These are phyloP conservation scores for Pseudozyma flocculosa DNA, from an alignment of 1,284 basidiomycete genomes.

Conservation along the genomic window DNA sequence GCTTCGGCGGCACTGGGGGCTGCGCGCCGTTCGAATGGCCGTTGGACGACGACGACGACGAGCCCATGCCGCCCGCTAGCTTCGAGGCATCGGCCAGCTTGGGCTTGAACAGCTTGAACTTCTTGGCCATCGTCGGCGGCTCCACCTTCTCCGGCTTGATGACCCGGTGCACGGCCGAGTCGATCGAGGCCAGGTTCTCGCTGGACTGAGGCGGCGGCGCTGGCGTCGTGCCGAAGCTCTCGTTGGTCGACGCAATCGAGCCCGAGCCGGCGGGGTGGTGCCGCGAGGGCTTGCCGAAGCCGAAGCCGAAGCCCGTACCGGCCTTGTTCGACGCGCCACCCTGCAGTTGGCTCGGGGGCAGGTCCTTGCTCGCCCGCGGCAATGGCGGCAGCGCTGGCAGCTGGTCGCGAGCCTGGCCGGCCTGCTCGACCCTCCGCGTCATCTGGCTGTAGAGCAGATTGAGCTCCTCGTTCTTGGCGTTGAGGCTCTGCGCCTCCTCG, in stretches of 20 bases:
- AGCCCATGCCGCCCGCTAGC: slow-evolving; percentile 3
- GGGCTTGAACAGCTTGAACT: slow-evolving; percentile 65
- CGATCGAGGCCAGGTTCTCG: slow-evolving; percentile 14
- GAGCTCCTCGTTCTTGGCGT: slow-evolving; percentile 87
- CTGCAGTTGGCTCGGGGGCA: background rate
- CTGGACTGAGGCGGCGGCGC: slow-evolving; percentile 17
- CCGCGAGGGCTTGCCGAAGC: slow-evolving; percentile 27
- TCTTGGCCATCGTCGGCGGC: slow-evolving; percentile 57
- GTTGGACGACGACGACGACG: background rate
- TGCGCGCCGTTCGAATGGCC: background rate
- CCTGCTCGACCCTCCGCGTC: slow-evolving; percentile 28
- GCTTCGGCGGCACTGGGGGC: slow-evolving; percentile 3
- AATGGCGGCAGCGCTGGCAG: slow-evolving; percentile 10
- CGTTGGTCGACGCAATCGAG: slow-evolving; percentile 33
- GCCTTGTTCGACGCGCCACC: slow-evolving; percentile 12
- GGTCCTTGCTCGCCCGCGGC: slow-evolving; percentile 12
- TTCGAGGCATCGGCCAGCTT: slow-evolving; percentile 42
- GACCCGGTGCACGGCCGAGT: slow-evolving; percentile 60
- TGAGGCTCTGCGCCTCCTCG: slow-evolving; percentile 86
- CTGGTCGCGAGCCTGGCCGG: slow-evolving; percentile 17
- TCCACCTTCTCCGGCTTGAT: slow-evolving; percentile 59
- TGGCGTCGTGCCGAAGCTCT: slow-evolving; percentile 6
- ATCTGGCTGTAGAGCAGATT: slow-evolving; percentile 75
- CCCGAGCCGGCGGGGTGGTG: slow-evolving; percentile 24
- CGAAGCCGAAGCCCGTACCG: slow-evolving; percentile 32